Conservation (phyloP, 371 early-diverging fungal genomes). For the Zychaea mexicana region DNA sequence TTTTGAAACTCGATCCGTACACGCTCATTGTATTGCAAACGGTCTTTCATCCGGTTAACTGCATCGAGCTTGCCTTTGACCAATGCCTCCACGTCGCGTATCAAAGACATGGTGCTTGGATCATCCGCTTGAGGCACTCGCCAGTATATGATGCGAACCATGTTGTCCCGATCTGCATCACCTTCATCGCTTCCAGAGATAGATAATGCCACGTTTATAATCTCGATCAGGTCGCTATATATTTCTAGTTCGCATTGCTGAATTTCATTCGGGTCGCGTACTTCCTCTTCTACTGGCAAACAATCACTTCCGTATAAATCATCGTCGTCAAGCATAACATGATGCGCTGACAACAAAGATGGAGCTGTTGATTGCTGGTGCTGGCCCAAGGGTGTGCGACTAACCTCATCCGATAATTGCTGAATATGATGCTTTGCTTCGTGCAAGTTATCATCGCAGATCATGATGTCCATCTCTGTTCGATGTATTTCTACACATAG, state of each 20-base stretch:
- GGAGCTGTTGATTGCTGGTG: neutral
- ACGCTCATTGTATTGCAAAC: slow-evolving; percentile 48
- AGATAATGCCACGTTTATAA: slow-evolving; percentile 37
- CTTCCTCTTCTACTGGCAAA: neutral
- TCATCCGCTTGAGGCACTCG: slow-evolving; percentile 52
- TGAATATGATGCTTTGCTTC: slow-evolving; percentile 61
- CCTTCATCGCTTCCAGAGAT: slow-evolving; percentile 38
- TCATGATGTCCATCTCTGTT: slow-evolving; percentile 72
- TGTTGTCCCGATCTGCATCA: slow-evolving; percentile 25
- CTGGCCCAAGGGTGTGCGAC: neutral
- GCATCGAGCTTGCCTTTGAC: slow-evolving; percentile 39
- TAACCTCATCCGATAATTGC: slow-evolving; percentile 23
- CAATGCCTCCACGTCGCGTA: slow-evolving; percentile 36
- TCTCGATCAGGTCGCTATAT: slow-evolving; percentile 32
- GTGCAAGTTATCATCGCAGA: slow-evolving; percentile 73
- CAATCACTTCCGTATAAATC: neutral
- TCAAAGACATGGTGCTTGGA: slow-evolving; percentile 21
- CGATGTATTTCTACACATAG: slow-evolving; percentile 80
- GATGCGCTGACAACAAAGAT: neutral
- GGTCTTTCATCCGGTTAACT: slow-evolving; percentile 49
- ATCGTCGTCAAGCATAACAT: neutral
- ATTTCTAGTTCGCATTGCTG: slow-evolving; percentile 19
- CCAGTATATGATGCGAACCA: slow-evolving; percentile 58
- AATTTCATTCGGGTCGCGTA: neutral
- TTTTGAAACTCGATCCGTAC: slow-evolving; percentile 37